Conservation (phyloP, 352 stramenopile species). For the Globisporangium spiculum region DNA sequence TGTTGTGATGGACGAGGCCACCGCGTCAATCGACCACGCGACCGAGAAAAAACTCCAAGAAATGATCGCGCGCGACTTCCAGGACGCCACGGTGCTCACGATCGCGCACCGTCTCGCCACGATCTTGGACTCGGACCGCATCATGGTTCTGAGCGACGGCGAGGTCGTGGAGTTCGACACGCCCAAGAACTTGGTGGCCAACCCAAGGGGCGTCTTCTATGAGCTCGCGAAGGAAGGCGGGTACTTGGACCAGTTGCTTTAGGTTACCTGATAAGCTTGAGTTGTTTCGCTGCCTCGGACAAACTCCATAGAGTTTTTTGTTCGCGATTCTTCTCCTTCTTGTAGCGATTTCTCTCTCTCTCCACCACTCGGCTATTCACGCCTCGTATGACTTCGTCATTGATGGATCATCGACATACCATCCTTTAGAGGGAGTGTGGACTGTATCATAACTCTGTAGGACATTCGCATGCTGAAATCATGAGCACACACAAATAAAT, state of each 20-base stretch:
- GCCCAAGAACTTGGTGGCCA: not conserved
- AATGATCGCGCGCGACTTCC: slow-evolving; percentile 88
- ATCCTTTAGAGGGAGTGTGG: too few relatives aligned
- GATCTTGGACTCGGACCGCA: slow-evolving; percentile 62
- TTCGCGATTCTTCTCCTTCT: too few relatives aligned
- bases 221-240: slow-evolving; percentile 18
- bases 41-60: slow-evolving; percentile 35
- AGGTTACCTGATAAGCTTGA: not conserved
- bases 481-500: too few relatives aligned
- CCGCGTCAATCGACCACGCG: slow-evolving; percentile 63
- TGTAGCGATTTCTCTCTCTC: too few relatives aligned
- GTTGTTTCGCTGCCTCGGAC: too few relatives aligned
- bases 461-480: too few relatives aligned
- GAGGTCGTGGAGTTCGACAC: not conserved
- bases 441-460: too few relatives aligned
- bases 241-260: not conserved
- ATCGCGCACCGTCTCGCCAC: slow-evolving; percentile 93
- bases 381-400: too few relatives aligned
- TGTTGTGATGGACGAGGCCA: slow-evolving; percentile 79
- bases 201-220: not conserved
- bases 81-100: slow-evolving; percentile 86
- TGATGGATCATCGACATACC: too few relatives aligned
- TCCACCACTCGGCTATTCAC: too few relatives aligned
- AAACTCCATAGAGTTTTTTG: too few relatives aligned
- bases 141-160: not conserved